Percentiles rank a stretch among this genome's conserved stretches.
These are phyloP conservation scores for Aspergillus carlsbadensis DNA, from an alignment of 495 filamentous ascomycete genomes.

Conservation along the genomic window DNA sequence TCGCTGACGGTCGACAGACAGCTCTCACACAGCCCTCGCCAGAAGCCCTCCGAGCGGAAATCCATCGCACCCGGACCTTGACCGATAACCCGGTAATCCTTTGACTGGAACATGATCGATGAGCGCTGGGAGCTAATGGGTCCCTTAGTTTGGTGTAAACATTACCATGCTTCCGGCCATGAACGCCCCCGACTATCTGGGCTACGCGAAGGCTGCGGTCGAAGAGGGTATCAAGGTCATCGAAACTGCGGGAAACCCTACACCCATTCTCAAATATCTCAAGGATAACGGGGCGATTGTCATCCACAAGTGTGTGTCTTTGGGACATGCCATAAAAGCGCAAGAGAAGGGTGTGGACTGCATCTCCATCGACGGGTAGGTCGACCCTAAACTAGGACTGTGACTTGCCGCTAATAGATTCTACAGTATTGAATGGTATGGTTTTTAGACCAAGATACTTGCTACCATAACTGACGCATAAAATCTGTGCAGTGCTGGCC, in stretches of 20 bases:
- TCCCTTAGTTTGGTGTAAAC: constrained; percentile 12
- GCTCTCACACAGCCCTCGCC: constrained; percentile 5
- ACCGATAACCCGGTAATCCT: constrained; percentile 10
- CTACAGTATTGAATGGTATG: constrained; percentile 8
- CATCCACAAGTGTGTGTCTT: constrained; percentile 8
- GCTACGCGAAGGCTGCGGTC: constrained; percentile 7
- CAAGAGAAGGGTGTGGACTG: constrained; percentile 9
- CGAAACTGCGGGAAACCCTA: constrained; percentile 10
- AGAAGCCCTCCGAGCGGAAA: background rate
- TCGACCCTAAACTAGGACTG: background rate
- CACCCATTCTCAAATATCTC: constrained; percentile 3
- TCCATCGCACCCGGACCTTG: constrained; percentile 9
- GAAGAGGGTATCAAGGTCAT: constrained; percentile 11
- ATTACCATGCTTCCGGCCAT: constrained; percentile 13
- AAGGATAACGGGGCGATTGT: constrained; percentile 1
- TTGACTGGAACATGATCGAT: background rate
- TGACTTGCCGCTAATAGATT: background rate
- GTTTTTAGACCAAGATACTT: background rate
- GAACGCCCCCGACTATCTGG: constrained; percentile 12
- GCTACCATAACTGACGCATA: background rate
- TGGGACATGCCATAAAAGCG: constrained; percentile 4
- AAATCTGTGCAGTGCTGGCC: background rate
- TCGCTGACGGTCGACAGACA: background rate
- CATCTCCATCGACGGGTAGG: constrained; percentile 12
- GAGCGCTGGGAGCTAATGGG: background rate